Percentiles rank a stretch among this genome's conserved stretches.
phyloP scores from a whole-genome alignment of 139 green algal genomes.

The Choricystis sp. region DNA sequence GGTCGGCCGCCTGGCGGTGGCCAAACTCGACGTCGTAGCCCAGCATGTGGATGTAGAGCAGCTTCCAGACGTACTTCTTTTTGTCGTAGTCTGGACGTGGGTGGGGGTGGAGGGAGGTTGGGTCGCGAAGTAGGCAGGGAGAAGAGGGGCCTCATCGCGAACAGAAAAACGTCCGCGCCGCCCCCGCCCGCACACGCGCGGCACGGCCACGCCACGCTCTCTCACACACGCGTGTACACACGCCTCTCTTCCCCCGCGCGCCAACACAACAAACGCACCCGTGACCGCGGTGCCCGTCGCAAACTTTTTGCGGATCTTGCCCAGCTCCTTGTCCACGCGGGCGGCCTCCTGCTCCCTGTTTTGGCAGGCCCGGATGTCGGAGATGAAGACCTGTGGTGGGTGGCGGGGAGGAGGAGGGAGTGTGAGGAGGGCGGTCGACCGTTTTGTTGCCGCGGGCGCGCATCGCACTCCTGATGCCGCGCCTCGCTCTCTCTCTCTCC shows the following conservation, averaged over 20 bases:
- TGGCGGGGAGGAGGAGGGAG: neutral
- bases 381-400: conserved; percentile 70
- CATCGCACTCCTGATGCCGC: too few relatives aligned
- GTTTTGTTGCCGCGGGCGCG: too few relatives aligned
- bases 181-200: too few relatives aligned
- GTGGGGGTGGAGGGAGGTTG: too few relatives aligned
- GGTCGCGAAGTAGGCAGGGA: too few relatives aligned
- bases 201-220: neutral
- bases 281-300: conserved; percentile 44
- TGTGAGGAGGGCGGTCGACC: too few relatives aligned
- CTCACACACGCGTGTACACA: too few relatives aligned
- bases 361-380: conserved; percentile 70
- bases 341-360: conserved; percentile 82
- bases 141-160: too few relatives aligned
- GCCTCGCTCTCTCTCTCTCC: too few relatives aligned
- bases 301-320: conserved; percentile 94
- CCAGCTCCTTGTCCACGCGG: conserved; percentile 93
- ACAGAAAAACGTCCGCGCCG: too few relatives aligned
- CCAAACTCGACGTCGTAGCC: conserved; percentile 98
- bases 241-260: too few relatives aligned
- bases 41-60: conserved; percentile 98
- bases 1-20: conserved; percentile 85
- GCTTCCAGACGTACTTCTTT: conserved; percentile 99
- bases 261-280: conserved; percentile 13
- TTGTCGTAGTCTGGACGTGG: conserved; percentile 73